phyloP scores from a whole-genome alignment of 139 green algal species.

The Microglena sp. region DNA sequence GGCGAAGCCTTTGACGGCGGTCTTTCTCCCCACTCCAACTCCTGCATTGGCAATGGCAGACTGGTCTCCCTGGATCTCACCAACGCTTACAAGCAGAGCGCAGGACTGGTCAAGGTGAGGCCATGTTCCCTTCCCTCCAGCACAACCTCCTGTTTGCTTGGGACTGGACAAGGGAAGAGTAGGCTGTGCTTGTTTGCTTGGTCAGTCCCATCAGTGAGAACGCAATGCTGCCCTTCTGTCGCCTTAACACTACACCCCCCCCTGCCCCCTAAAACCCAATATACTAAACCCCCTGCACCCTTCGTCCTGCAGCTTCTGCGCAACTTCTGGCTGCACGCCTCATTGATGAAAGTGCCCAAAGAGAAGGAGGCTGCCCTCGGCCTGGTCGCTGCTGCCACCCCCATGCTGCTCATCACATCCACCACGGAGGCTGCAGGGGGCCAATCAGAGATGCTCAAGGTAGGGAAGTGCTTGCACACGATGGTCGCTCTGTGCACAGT shows the following conservation, averaged over 20 bases:
- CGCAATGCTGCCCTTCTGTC: neutral
- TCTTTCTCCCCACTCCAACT: too few species aligned
- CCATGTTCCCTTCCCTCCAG: neutral
- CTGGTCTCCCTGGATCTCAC: constrained; percentile 14
- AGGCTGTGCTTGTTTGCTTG: neutral
- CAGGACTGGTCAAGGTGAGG: constrained; percentile 21
- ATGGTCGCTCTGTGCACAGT: too few species aligned
- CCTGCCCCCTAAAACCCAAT: neutral
- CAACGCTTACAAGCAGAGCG: constrained; percentile 24
- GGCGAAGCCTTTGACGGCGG: constrained; percentile 25
- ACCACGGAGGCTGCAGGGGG: constrained; percentile 4
- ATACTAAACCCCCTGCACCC: neutral
- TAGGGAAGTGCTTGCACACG: too few species aligned
- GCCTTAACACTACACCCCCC: neutral
- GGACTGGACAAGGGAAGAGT: neutral
- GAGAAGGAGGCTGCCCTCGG: constrained; percentile 12
- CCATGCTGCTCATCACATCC: constrained; percentile 23
- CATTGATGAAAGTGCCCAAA: too few species aligned
- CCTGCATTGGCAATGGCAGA: neutral
- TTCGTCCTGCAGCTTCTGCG: constrained; percentile 57
- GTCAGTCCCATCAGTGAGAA: neutral
- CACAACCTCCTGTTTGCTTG: too few species aligned
- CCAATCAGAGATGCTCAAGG: constrained; percentile 22
- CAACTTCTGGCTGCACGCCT: constrained; percentile 59
- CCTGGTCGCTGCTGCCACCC: constrained; percentile 19